phyloP scores from a whole-genome alignment of 78 protist species.

The Dictyostelium discoideum region dicty_2.7 NC_007089.4:3841001-3841500 shows the following conservation, averaged over 20 bases:
- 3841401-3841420: not conserved
- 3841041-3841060: not conserved
- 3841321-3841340: conserved; percentile 37
- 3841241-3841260: conserved; percentile 78
- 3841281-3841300: not conserved
- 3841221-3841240: conserved; percentile 81
- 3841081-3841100: not conserved
- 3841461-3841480: too few relatives aligned
- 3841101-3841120: not conserved
- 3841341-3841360: conserved; percentile 63
- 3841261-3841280: conserved; percentile 29
- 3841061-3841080: not conserved
- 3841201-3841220: conserved; percentile 1
- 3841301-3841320: conserved; percentile 26
- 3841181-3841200: not conserved
- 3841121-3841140: conserved; percentile 43
- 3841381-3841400: not conserved
- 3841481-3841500: too few relatives aligned
- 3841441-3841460: not conserved
- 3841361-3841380: conserved; percentile 51
- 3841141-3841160: conserved; percentile 45
- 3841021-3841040: not conserved
- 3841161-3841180: not conserved
- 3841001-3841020: conserved; percentile 28
- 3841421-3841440: too few relatives aligned